Base-by-base conservation (phyloP, 108 stramenopile genomes). In the Cyclotella sp. region DNA sequence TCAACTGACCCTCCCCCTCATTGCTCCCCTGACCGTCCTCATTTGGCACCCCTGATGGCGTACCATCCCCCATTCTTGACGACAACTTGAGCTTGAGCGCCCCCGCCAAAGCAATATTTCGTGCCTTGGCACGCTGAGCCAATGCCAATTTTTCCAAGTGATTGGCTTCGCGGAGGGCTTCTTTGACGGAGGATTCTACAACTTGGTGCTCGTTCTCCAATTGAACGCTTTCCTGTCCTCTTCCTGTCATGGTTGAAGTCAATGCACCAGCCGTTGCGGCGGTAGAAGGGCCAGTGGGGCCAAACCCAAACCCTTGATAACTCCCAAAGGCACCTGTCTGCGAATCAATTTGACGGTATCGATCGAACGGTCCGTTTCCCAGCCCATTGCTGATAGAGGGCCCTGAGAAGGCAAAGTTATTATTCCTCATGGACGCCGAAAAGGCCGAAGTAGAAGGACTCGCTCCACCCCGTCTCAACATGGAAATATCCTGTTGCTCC, bases 141-240 rank as follows among this genome's bases (percentile, higher is more conserved):
- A 67, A 46, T 6, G 78, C 78, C 72, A 79, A 59, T 44, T 72
- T 65, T 53, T 79, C 78, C 46, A 79, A 44, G 30, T 79, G 72
- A 44, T 67, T 59, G 8, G 78, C 78, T 42, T 72, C 78, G 13
- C 71, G 78, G 14, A 72, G 78, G 3, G 70, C 70, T 53, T 72
- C 63, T 63, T 52, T 65, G 52, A 70, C 70, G 9, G 77, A 78
- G n/a, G 77, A 65, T 29, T 55, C 49, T 22, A 59, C 59, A 2
- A 28, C 18, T 7, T 46, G 53, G 29, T 46, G 34, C 45, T 69
- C 39, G 13, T 53, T 28, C 19, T 41, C 19, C 34, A 39, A 46
- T 45, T 26, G 60, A 16, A 22, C 30, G 9, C 29, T 22, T 30
- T 28, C 72, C 15, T 24, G 57, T 18, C 70, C 57, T 28, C 43